Evolutionary conservation across 352 stramenopile genomes (phyloP).

Genomic region (Phytophthora aleatoria): DNA sequence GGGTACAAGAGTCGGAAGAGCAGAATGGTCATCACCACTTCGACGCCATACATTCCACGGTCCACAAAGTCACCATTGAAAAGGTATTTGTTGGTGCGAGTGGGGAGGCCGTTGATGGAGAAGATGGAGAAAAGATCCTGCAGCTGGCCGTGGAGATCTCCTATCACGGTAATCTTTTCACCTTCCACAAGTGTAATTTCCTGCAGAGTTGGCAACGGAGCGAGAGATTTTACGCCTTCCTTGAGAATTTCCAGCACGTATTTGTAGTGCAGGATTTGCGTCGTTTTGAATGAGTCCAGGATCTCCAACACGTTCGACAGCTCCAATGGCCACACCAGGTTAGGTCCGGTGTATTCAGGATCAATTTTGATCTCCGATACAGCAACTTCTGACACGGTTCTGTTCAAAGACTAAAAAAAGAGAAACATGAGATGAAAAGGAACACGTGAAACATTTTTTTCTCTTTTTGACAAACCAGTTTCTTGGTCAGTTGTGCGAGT

Average conservation of each 20-base stretch:
- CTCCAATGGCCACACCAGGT: constrained; percentile 84
- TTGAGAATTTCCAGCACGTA: constrained; percentile 90
- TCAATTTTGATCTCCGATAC: constrained; percentile 57
- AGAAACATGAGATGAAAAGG: constrained; percentile 3
- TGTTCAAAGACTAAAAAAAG: constrained; percentile 40
- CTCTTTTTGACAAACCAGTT: constrained; percentile 42
- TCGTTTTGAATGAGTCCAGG: constrained; percentile 92
- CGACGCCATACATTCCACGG: constrained; percentile 87
- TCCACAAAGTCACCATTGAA: constrained; percentile 98
- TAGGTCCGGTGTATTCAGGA: constrained; percentile 75
- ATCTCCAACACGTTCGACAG: constrained; percentile 87
- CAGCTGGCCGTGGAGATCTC: constrained; percentile 94
- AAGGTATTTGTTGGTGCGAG: constrained; percentile 92
- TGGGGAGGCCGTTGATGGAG: constrained; percentile 91
- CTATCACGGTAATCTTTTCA: constrained; percentile 92
- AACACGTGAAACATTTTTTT: constrained; percentile 1
- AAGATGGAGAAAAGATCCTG: constrained; percentile 96
- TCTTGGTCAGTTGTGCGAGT: constrained; percentile 74
- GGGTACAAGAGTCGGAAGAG: constrained; percentile 86
- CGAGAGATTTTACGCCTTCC: constrained; percentile 62
- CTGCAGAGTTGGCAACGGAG: constrained; percentile 80
- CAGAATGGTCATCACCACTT: constrained; percentile 83
- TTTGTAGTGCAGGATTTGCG: constrained; percentile 88
- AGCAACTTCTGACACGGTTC: constrained; percentile 62
- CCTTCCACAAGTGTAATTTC: constrained; percentile 84